These are phyloP conservation scores for Xylaria grammica DNA, from an alignment of 495 filamentous ascomycete genomes.

Conservation along the genomic window DNA sequence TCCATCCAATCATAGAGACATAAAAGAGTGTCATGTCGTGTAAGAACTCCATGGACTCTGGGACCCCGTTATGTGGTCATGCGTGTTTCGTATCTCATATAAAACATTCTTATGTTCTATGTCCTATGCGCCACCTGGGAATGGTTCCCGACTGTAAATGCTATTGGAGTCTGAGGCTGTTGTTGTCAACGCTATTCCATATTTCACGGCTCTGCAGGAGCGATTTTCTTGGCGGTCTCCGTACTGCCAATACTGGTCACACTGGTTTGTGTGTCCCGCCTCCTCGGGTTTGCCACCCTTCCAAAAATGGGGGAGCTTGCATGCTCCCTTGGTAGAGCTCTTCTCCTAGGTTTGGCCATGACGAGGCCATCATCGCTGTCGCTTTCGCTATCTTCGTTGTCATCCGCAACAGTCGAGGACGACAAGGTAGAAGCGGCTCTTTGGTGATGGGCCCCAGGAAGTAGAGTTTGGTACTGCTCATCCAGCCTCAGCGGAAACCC, in stretches of 20 bases:
- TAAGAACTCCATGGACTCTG: slow-evolving; percentile 1
- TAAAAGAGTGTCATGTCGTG: neutral
- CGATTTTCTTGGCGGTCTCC: slow-evolving; percentile 62
- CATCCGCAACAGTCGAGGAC: slow-evolving; percentile 41
- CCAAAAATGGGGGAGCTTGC: slow-evolving; percentile 37
- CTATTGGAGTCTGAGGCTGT: neutral
- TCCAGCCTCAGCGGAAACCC: slow-evolving; percentile 48
- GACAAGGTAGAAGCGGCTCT: slow-evolving; percentile 34
- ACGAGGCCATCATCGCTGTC: slow-evolving; percentile 61
- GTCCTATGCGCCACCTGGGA: slow-evolving; percentile 2
- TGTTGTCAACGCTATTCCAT: neutral
- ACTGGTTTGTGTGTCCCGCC: slow-evolving; percentile 58
- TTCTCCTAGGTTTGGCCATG: slow-evolving; percentile 51
- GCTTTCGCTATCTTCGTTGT: slow-evolving; percentile 60
- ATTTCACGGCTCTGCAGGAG: slow-evolving; percentile 32
- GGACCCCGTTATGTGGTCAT: slow-evolving; percentile 8
- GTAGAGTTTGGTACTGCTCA: slow-evolving; percentile 33
- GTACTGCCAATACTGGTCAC: slow-evolving; percentile 58
- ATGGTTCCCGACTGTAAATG: slow-evolving; percentile 1
- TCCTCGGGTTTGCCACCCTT: slow-evolving; percentile 39
- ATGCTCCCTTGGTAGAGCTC: slow-evolving; percentile 29
- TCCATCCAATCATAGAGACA: neutral
- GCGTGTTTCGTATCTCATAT: slow-evolving; percentile 9
- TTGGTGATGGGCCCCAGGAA: slow-evolving; percentile 32
- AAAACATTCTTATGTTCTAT: neutral